Base-by-base conservation (phyloP, 257 asterid species). In the Mentha longifolia region DNA sequence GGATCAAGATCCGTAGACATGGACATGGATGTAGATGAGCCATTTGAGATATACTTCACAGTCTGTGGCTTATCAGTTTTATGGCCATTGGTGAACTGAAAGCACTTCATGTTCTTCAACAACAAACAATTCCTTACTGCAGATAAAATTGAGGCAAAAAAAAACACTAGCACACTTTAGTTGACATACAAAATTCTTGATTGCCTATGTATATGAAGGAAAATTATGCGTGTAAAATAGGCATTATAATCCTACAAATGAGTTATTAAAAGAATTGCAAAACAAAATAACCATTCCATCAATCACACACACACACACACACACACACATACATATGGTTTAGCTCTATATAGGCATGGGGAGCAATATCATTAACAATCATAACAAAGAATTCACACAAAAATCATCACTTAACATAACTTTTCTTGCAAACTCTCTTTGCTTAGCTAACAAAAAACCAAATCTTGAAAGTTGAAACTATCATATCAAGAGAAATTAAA, bases 101-200 rank as follows among this genome's bases (percentile, higher is more conserved):
- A 88, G 80, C 97, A 91, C 96, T 77, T 67, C 97, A 88, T 88
- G 10, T 70, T 76, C 81, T 4, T 60, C 70, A 45, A 28, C 67
- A 45, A 59, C 56, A 9, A 25, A 50, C 68, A 46, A 46, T 20
- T 49, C 31, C 66, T 67, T 25, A 6, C 76, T 60, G 76, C 74
- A 61, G 10, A 43, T 11, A 45, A 61, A 4, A 13, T 30, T 6
- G n/a, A 28, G 49, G 58, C 31, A 12, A 60, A 59, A 60, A 59
- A 63, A 25, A 9, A 15, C n/a, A 28, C 31, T 28, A 28, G 7
- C 12, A 13, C 28, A 33, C 30, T 4, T 46, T 22, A 58, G 63
- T 8, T 39, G n/a, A 20, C 28, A 3, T 54, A 55, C 65, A 55
- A 0, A 68, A 37, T 12, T 67, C 72, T 50, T 51, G 62, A 67